Conservation (phyloP, 2,329 filamentous ascomycete genomes). For the Gremmenia infestans region DNA sequence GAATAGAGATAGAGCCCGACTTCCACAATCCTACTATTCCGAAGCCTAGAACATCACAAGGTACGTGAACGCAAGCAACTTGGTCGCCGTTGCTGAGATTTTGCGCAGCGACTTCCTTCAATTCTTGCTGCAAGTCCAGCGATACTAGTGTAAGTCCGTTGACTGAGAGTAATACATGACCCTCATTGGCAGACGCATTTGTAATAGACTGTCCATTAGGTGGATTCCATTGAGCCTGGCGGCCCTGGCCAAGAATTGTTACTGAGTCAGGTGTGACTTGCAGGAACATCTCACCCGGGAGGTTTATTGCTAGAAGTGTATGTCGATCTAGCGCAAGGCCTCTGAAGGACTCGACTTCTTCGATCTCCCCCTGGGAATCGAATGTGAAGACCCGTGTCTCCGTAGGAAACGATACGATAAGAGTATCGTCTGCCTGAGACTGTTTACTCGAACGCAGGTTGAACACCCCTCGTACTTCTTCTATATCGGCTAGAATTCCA, state of each 20-base stretch:
- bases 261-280: slow-evolving; percentile 69
- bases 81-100: slow-evolving; percentile 64
- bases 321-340: slow-evolving; percentile 64
- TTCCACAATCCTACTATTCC: slow-evolving; percentile 87
- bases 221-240: slow-evolving; percentile 54
- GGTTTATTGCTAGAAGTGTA: slow-evolving; percentile 66
- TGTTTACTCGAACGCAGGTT: slow-evolving; percentile 51
- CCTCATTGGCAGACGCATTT: slow-evolving; percentile 68
- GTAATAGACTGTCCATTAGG: slow-evolving; percentile 58
- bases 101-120: slow-evolving; percentile 55
- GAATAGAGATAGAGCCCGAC: slow-evolving; percentile 70
- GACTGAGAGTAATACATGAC: slow-evolving; percentile 66
- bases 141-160: slow-evolving; percentile 69
- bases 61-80: slow-evolving; percentile 78
- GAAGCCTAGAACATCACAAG: slow-evolving; percentile 55
- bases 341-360: slow-evolving; percentile 75
- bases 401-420: slow-evolving; percentile 75
- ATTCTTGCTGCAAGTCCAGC: slow-evolving; percentile 55
- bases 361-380: slow-evolving; percentile 67
- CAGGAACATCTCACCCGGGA: slow-evolving; percentile 59
- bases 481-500: slow-evolving; percentile 75
- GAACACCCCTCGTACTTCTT: slow-evolving; percentile 69
- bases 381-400: slow-evolving; percentile 84
- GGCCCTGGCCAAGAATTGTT: slow-evolving; percentile 56
- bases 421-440: slow-evolving; percentile 54